Base-by-base conservation (phyloP, 2,329 filamentous ascomycete species). In the Helotiales sp. region DNA sequence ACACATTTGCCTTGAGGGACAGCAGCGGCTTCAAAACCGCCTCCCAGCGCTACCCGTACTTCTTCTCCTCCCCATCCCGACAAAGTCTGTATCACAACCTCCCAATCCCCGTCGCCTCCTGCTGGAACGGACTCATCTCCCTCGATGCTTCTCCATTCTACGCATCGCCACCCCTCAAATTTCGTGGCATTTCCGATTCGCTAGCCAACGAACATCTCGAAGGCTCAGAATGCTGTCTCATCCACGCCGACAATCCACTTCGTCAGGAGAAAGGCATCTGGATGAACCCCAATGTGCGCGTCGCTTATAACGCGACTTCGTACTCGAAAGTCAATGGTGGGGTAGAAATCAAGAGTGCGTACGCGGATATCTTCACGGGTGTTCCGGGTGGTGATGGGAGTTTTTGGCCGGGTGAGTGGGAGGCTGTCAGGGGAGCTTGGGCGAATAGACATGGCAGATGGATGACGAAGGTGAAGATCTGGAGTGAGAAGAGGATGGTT, bases 141-240 rank as follows among this genome's bases (percentile, higher is more conserved):
- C 85, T 88, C 79, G 82, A 85, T 24, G 82, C 86, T 0, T 79
- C 80, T 8, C 85, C 87, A 0, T 89, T 89, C 74, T 83, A 86
- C 63, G 54, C 71, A 4, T 55, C 61, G 6, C 61, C 70, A 0
- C 71, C 78, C 3, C 70, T 92, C 0, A 81, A 79, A n/a, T 92
- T 92, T 77, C 86, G 90, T 10, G 89, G 84, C 4, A 82, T 91
- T 24, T 75, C 86, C 0, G 89, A 92, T 74, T 84, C 83, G 3
- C 84, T 95, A 1, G 87, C 87, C 2, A 74, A 77, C 7, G 74
- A 81, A 28, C 90, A 92, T 74, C 81, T 93, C 28, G 92, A 94
- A 77, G 91, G 84, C n/a, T 91, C 88, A 15, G 91, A 94, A 78
- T 93, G 91, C 80, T 94, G 92, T 77, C 85, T 94, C 61, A 88